These are phyloP conservation scores for Amanita muscaria DNA, from an alignment of 768 basidiomycete genomes.

Conservation along the genomic window DNA sequence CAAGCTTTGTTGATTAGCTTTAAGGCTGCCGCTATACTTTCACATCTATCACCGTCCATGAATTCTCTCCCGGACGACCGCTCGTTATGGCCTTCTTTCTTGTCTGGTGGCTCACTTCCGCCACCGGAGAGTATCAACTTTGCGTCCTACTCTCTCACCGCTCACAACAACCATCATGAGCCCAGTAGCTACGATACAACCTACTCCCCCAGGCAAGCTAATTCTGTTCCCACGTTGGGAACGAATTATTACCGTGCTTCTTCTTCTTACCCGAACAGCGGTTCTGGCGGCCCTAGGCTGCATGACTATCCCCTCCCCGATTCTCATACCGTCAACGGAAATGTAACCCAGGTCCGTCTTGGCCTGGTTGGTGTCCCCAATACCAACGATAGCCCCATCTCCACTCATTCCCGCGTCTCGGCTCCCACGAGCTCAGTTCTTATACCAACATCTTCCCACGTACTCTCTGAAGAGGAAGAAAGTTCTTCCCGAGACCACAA, in stretches of 20 bases:
- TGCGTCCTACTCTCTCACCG: background rate
- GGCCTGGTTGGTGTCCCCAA: conserved; percentile 38
- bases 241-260: conserved; percentile 18
- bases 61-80: conserved; percentile 88
- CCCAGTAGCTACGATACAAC: conserved; percentile 4
- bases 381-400: conserved; percentile 3
- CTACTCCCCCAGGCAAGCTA: conserved; percentile 21
- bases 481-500: background rate
- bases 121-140: conserved; percentile 28
- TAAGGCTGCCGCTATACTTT: conserved; percentile 93
- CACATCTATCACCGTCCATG: conserved; percentile 67
- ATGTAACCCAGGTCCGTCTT: conserved; percentile 51
- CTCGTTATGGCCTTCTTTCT: conserved; percentile 82
- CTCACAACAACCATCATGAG: background rate
- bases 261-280: conserved; percentile 15
- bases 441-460: background rate
- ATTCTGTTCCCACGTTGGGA: conserved; percentile 41
- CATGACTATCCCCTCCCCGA: conserved; percentile 55
- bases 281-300: conserved; percentile 48
- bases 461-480: conserved; percentile 3
- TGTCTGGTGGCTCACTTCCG: conserved; percentile 63
- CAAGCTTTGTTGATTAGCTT: conserved; percentile 6
- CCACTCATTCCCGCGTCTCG: no score
- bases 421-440: conserved; percentile 2
- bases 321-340: conserved; percentile 23